Evolutionary conservation across 768 basidiomycete species (phyloP), one percentile per base, ranked within the genome.

Genomic region (Sporobolomyces phaffii): DNA sequence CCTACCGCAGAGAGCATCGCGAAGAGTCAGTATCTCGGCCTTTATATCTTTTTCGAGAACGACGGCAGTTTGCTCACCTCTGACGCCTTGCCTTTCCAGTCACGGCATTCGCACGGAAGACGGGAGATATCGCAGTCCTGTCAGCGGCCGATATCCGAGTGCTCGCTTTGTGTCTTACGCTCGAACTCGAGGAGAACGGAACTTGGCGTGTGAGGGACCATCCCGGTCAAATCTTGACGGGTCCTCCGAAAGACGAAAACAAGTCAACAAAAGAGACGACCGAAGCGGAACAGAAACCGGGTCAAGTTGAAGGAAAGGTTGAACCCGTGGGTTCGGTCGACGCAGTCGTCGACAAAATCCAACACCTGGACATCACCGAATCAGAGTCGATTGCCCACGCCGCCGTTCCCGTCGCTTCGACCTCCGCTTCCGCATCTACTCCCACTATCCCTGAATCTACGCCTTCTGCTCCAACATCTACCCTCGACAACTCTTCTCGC

Each of bases 71-170:
- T 34, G 69, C 38, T 28, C 47, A 26, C 8, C 10, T 18, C 33
- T 51, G 7, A 22, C 29, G 5, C 50, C 20, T 14, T 47, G 24
- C 14, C 22, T 7, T 14, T 13, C 15, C 75, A 97, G 96, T 94
- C 6, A 89, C 88, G 61, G 87, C 87, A 68, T 87, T 86, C 78
- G 90, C 96, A 5, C 94, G 91, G 81, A 90, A 90, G 81, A 94
- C 94, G 0, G 96, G 96, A 76, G 96, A 99, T 78, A 93, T 91
- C 76, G 81, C 89, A 47, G 93, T 91, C 51, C 82, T 99, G 43
- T 96, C 91, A 18, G 84, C 87, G 77, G 83, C 92, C 18, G 96
- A 99, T 85, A 77, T 99, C 45, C 87, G 88, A 73, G 86, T 98
- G 41, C 79, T 98, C 54, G 94, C 96, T 1, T 80, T 99, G 72